Evolutionary conservation across 2,329 filamentous ascomycete species (phyloP).

Genomic region (Davidsoniella virescens): DNA sequence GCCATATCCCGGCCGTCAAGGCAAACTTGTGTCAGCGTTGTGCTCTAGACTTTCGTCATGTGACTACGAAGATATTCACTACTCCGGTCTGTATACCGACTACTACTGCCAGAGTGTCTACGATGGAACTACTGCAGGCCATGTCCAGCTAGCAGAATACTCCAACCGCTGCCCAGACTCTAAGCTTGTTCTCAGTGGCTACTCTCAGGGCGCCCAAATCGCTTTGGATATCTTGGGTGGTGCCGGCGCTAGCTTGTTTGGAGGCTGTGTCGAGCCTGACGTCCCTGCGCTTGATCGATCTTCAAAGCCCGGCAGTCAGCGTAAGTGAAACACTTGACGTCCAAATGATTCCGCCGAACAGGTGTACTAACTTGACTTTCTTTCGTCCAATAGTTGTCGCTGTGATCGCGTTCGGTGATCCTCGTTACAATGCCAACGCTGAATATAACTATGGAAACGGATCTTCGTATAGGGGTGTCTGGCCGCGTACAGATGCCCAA

Average conservation of each 20-base stretch:
- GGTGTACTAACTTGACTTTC: background rate
- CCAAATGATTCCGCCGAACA: background rate
- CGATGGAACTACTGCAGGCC: slow-evolving; percentile 22
- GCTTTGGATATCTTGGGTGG: slow-evolving; percentile 23
- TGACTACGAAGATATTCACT: slow-evolving; percentile 21
- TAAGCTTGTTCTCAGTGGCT: slow-evolving; percentile 26
- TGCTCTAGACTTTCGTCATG: slow-evolving; percentile 17
- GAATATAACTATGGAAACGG: slow-evolving; percentile 21
- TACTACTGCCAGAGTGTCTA: slow-evolving; percentile 23
- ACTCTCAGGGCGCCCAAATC: slow-evolving; percentile 23
- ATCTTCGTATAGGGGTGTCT: slow-evolving; percentile 16
- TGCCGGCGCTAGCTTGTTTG: background rate
- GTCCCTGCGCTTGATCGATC: slow-evolving; percentile 16
- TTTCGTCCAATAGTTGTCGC: slow-evolving; percentile 18
- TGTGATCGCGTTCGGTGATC: slow-evolving; percentile 21
- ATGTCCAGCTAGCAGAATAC: slow-evolving; percentile 24
- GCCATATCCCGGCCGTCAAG: slow-evolving; percentile 20
- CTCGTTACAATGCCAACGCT: slow-evolving; percentile 21
- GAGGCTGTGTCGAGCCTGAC: background rate
- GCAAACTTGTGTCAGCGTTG: slow-evolving; percentile 17
- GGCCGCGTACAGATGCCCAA: slow-evolving; percentile 19
- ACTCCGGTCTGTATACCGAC: slow-evolving; percentile 18
- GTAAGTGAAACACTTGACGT: slow-evolving; percentile 16
- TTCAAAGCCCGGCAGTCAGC: slow-evolving; percentile 19
- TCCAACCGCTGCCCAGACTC: slow-evolving; percentile 24